Evolutionary conservation across 1,139 yeast species (phyloP), one percentile per base, ranked within the genome.

Genomic region (Williopsis jadinii): DNA sequence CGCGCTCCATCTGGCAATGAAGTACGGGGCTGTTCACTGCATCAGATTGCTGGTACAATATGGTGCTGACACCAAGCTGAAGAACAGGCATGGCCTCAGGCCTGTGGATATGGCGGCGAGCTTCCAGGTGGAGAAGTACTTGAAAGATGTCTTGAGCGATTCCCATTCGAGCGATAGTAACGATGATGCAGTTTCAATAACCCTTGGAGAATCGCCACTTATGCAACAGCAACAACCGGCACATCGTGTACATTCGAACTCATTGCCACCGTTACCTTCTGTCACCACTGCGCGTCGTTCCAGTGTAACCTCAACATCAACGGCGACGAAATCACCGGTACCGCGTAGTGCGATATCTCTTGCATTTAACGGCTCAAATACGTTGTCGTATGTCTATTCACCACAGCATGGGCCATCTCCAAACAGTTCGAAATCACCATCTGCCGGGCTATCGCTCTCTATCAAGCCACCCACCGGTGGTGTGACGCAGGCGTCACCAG

Each of bases 1-100:
- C 11, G 80, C 94, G 6, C 62, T 90, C 28, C 97, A 90, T 59
- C 62, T 84, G 15, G 87, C 95, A 9, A 78, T 88, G 52, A 86
- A 86, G 47, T 80, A 74, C 55, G 95, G 95, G 5, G 76, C 78
- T 47, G 56, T 75, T 26, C 76, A 76, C 38, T 83, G 94, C 44
- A 64, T 85, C 41, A 73, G 77, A 45, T 68, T 79, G 24, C 62
- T 90, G 31, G 59, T 84, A 2, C 70, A 68, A 34, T 70, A 75
- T 33, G 64, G 70, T 28, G 77, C 78, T 1, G 70, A 74, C 42
- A 67, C 70, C 30, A 64, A 67, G 13, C 60, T 72, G 14, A 65
- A 69, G 36, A 88, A 88, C 58, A 61, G 63, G 8, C 71, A 71
- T 31, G 88, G 88, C 3, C 83, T 94, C 82, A 64, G 69, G 11